A percentile compares a stretch with the other conserved stretches of the same genome.
Evolutionary conservation across 169 alveolate genomes (phyloP).

Genomic region (Plasmodium cynomolgi): DNA sequence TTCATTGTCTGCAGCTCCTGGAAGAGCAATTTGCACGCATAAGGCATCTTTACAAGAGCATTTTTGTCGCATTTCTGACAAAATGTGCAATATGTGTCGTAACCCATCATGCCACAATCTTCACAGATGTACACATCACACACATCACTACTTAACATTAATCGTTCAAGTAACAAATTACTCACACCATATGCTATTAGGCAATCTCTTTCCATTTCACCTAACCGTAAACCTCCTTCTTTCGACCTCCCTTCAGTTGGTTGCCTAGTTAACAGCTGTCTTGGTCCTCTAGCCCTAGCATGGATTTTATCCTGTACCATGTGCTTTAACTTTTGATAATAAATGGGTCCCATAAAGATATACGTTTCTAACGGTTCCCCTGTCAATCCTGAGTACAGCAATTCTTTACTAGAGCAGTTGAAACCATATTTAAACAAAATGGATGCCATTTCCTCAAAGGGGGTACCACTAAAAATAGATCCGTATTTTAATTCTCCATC

Average conservation of each 20-base stretch:
- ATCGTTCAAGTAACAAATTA: slow-evolving; percentile 96
- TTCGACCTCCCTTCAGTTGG: slow-evolving; percentile 99
- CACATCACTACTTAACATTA: slow-evolving; percentile 97
- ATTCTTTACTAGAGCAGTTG: slow-evolving; percentile 93
- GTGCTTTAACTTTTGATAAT: slow-evolving; percentile 99
- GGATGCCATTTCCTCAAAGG: slow-evolving; percentile 92
- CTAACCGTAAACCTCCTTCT: slow-evolving; percentile 99
- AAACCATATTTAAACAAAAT: slow-evolving; percentile 96
- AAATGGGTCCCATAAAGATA: slow-evolving; percentile 99
- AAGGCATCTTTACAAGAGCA: slow-evolving; percentile 92
- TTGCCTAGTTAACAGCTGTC: slow-evolving; percentile 97
- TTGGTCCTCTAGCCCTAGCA: slow-evolving; percentile 99
- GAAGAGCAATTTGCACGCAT: slow-evolving; percentile 93
- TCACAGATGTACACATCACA: slow-evolving; percentile 97
- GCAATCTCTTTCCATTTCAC: slow-evolving; percentile 99
- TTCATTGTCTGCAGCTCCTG: slow-evolving; percentile 94
- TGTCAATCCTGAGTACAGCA: slow-evolving; percentile 94
- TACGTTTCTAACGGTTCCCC: slow-evolving; percentile 98
- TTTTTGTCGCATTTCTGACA: slow-evolving; percentile 89
- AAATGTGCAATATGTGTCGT: slow-evolving; percentile 94
- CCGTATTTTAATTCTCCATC: slow-evolving; percentile 97
- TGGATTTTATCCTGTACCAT: slow-evolving; percentile 99
- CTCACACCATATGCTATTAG: slow-evolving; percentile 99
- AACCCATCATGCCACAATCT: slow-evolving; percentile 95
- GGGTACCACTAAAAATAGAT: slow-evolving; percentile 98